A percentile compares a stretch with the other conserved stretches of the same genome.
These are phyloP conservation scores for Tylopilus vinaceipallidus DNA, from an alignment of 768 basidiomycete species.

Conservation along the genomic window DNA sequence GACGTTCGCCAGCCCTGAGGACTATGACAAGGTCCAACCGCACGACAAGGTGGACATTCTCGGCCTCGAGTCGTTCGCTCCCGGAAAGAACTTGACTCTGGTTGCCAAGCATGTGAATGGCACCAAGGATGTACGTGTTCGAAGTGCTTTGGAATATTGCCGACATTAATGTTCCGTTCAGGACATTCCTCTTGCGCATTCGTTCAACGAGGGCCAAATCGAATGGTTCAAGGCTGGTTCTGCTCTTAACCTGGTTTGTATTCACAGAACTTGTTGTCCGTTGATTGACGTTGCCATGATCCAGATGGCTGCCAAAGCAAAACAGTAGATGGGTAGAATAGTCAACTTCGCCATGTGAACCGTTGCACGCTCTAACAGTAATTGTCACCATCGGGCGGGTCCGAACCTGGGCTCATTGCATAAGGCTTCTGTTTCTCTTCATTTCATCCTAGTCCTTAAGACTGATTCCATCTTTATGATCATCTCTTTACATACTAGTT, in stretches of 20 bases:
- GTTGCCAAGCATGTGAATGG: slow-evolving; percentile 83
- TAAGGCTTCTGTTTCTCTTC: not conserved
- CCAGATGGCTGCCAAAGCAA: slow-evolving; percentile 71
- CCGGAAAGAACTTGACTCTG: slow-evolving; percentile 88
- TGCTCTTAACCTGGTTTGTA: slow-evolving; percentile 79
- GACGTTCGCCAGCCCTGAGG: slow-evolving; percentile 87
- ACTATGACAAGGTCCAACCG: slow-evolving; percentile 91
- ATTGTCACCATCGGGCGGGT: not conserved
- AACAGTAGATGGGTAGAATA: slow-evolving; percentile 33
- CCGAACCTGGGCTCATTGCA: not conserved
- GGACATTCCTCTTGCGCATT: slow-evolving; percentile 81
- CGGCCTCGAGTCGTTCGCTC: slow-evolving; percentile 85
- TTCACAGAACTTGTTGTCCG: slow-evolving; percentile 1
- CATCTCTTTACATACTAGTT: slow-evolving; percentile 8
- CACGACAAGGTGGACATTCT: slow-evolving; percentile 87
- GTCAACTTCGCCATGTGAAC: not conserved
- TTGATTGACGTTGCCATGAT: slow-evolving; percentile 4
- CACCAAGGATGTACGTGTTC: slow-evolving; percentile 51
- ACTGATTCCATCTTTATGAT: not conserved
- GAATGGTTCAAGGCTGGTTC: slow-evolving; percentile 99
- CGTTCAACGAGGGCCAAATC: slow-evolving; percentile 96
- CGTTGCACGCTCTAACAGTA: not conserved
- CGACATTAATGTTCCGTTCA: slow-evolving; percentile 29
- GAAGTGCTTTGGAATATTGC: not conserved
- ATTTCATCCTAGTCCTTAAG: not conserved